Conservation (phyloP, 768 basidiomycete genomes). For the Phlebiopsis gigantea region DNA sequence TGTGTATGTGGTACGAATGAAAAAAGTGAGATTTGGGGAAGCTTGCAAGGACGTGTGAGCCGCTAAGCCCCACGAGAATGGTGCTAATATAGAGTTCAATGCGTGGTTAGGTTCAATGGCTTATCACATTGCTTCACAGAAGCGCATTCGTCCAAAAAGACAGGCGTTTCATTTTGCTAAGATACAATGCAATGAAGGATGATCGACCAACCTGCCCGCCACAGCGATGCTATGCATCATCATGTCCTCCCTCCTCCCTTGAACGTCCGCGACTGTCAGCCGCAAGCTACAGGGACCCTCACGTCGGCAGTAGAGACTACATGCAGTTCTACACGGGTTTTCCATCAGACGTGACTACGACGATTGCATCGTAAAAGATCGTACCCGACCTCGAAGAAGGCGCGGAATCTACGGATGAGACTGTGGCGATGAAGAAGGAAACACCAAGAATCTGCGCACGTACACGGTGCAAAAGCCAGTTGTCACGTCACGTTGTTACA, state of each 20-base stretch:
- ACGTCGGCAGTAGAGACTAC: background rate
- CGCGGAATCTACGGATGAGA: background rate
- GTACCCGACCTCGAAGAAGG: background rate
- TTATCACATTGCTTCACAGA: no score
- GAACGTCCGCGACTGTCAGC: background rate
- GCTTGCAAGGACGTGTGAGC: no score
- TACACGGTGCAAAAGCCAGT: background rate
- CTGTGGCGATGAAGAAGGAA: background rate
- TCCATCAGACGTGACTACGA: background rate
- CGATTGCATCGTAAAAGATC: background rate
- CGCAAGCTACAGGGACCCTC: background rate
- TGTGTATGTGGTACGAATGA: no score
- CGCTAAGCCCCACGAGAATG: no score
- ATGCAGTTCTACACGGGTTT: background rate
- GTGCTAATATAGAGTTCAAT: no score
- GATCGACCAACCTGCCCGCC: background rate
- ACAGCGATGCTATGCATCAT: background rate
- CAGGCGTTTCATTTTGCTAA: no score
- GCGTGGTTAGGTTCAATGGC: no score
- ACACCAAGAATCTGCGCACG: background rate
- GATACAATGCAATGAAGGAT: no score
- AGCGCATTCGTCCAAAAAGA: no score
- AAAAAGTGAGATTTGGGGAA: no score
- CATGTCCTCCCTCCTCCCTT: background rate
- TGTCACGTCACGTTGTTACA: background rate